Evolutionary conservation across 768 basidiomycete species (phyloP).

Genomic region (Pulveroboletus sp.): DNA sequence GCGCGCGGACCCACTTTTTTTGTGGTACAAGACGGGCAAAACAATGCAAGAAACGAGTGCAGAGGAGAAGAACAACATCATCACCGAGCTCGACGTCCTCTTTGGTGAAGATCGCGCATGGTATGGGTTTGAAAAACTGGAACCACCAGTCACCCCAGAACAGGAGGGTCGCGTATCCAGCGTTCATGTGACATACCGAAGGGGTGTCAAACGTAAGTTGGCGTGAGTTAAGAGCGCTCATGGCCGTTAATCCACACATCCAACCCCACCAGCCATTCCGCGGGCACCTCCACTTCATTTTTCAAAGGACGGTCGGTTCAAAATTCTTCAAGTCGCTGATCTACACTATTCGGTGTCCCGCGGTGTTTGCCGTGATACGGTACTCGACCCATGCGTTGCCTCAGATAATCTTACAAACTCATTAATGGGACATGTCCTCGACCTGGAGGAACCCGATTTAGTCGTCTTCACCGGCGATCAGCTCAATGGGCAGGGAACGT

Average conservation of each 20-base stretch:
- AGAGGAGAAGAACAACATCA: slow-evolving; percentile 53
- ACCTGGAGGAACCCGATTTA: slow-evolving; percentile 81
- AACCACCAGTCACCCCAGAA: slow-evolving; percentile 51
- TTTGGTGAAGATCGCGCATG: slow-evolving; percentile 82
- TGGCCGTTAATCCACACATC: not conserved
- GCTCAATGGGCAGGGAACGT: slow-evolving; percentile 84
- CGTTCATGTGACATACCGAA: slow-evolving; percentile 63
- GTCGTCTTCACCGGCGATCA: slow-evolving; percentile 94
- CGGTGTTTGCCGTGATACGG: slow-evolving; percentile 74
- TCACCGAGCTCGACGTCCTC: slow-evolving; percentile 90
- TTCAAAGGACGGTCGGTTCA: slow-evolving; percentile 78
- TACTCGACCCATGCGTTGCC: slow-evolving; percentile 42
- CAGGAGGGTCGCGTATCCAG: slow-evolving; percentile 39
- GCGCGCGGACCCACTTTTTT: slow-evolving; percentile 49
- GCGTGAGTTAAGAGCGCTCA: not conserved
- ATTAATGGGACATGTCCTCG: slow-evolving; percentile 66
- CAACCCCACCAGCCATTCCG: slow-evolving; percentile 48
- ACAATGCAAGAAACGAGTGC: slow-evolving; percentile 55
- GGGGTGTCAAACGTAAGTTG: slow-evolving; percentile 66
- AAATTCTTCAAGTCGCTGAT: slow-evolving; percentile 87
- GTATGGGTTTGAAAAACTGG: slow-evolving; percentile 79
- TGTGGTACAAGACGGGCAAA: slow-evolving; percentile 79
- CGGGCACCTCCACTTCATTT: slow-evolving; percentile 79
- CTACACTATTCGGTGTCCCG: slow-evolving; percentile 84
- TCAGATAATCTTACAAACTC: slow-evolving; percentile 80